A percentile compares a stretch with the other conserved stretches of the same genome.
These are phyloP conservation scores for Trichocomaceae sp. DNA, from an alignment of 2,329 filamentous ascomycete species.

Conservation along the genomic window DNA sequence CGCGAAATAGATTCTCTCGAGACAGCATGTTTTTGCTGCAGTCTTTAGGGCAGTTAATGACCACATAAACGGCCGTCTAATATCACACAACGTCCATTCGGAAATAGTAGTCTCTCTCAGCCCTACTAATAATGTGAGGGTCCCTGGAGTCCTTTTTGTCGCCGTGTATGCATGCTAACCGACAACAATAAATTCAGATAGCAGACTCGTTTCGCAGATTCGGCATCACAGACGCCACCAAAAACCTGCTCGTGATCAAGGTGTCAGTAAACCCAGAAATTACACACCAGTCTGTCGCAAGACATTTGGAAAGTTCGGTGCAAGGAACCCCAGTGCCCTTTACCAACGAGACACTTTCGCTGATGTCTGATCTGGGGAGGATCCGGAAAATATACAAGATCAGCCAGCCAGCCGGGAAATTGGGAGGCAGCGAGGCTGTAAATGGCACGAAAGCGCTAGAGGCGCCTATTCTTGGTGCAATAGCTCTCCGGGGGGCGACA, in stretches of 20 bases:
- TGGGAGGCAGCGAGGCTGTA: constrained; percentile 14
- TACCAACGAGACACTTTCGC: constrained; percentile 56
- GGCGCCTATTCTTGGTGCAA: constrained; percentile 62
- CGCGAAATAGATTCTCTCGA: constrained; percentile 57
- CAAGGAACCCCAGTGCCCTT: constrained; percentile 56
- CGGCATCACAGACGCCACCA: constrained; percentile 67
- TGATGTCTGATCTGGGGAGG: constrained; percentile 58
- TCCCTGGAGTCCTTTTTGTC: not conserved
- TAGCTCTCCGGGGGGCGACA: constrained; percentile 64
- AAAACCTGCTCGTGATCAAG: constrained; percentile 72
- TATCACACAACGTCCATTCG: constrained; percentile 79
- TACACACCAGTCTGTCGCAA: constrained; percentile 43
- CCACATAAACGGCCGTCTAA: constrained; percentile 55
- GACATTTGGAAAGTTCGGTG: constrained; percentile 58
- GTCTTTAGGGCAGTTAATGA: constrained; percentile 70
- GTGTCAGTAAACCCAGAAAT: constrained; percentile 52
- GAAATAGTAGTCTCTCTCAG: constrained; percentile 78
- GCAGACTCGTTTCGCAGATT: constrained; percentile 85
- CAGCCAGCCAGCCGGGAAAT: constrained; percentile 49
- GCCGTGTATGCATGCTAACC: not conserved
- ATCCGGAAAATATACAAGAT: constrained; percentile 85
- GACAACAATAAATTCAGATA: constrained; percentile 52
- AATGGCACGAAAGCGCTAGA: constrained; percentile 47
- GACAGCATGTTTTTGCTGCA: constrained; percentile 66
- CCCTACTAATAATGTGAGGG: constrained; percentile 69